A percentile compares a stretch with the other conserved stretches of the same genome.
Conservation (phyloP, 306 rosid genomes). For the Malus sylvestris region DNA sequence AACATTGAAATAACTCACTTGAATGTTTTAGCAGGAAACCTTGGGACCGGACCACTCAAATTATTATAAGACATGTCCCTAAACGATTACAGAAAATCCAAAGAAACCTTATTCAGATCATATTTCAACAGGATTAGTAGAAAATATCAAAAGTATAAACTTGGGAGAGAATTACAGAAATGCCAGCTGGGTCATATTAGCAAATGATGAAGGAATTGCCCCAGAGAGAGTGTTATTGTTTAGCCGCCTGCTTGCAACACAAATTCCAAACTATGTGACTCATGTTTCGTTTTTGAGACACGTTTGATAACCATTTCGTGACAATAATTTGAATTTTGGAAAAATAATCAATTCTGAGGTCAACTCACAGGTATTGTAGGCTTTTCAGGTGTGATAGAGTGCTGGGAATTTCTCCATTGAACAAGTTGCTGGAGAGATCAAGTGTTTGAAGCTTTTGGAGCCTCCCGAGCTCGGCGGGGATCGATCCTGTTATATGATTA, state of each 20-base stretch:
- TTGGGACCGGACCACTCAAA: constrained; percentile 78
- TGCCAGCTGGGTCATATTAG: constrained; percentile 65
- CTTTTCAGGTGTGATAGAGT: constrained; percentile 53
- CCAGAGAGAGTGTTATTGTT: constrained; percentile 76
- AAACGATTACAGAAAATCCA: constrained; percentile 13
- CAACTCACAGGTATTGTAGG: constrained; percentile 76
- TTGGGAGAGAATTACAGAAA: constrained; percentile 55
- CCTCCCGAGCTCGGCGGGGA: constrained; percentile 71
- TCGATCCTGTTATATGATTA: constrained; percentile 70
- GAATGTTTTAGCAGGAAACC: constrained; percentile 62
- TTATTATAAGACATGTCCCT: constrained; percentile 88
- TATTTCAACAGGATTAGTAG: neutral
- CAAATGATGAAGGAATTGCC: constrained; percentile 70
- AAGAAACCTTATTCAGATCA: neutral
- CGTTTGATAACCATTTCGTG: neutral
- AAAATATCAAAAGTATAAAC: constrained; percentile 6
- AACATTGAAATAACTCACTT: constrained; percentile 42
- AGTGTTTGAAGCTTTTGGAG: constrained; percentile 71
- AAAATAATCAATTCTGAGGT: neutral
- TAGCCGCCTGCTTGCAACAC: constrained; percentile 58
- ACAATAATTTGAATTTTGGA: neutral
- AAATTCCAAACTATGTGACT: constrained; percentile 2
- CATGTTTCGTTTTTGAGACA: neutral
- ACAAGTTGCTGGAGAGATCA: constrained; percentile 79
- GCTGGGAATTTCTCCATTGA: constrained; percentile 66